Conservation (phyloP, 2,329 filamentous ascomycete species). For the Aureobasidium lini region DNA sequence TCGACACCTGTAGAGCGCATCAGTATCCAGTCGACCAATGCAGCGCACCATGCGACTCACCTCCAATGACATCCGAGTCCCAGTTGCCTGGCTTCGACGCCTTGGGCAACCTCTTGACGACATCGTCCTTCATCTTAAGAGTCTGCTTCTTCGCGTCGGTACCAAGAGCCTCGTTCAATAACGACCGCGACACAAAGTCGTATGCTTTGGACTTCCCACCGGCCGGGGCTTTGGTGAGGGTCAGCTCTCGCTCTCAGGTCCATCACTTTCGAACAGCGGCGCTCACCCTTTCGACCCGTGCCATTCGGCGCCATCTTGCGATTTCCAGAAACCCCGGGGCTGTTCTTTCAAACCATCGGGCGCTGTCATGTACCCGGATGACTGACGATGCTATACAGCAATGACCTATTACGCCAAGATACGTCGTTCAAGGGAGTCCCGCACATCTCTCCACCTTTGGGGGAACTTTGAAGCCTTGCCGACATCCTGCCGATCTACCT, state of each 20-base stretch:
- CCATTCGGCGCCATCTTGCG: constrained; percentile 18
- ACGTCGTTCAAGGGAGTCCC: constrained; percentile 1
- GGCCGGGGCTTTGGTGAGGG: constrained; percentile 11
- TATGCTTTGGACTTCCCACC: constrained; percentile 6
- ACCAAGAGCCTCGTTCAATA: constrained; percentile 9
- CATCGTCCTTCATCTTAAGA: constrained; percentile 21
- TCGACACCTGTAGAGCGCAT: constrained; percentile 2
- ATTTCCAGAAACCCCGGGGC: not conserved
- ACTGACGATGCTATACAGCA: not conserved
- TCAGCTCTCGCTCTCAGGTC: not conserved
- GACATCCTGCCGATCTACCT: constrained; percentile 1
- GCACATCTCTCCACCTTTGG: constrained; percentile 3
- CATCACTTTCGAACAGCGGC: not conserved
- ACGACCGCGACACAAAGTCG: constrained; percentile 14
- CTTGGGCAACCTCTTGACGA: constrained; percentile 24
- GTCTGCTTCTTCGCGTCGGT: constrained; percentile 1
- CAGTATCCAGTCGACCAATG: not conserved
- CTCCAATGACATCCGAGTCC: constrained; percentile 24
- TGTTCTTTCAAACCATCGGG: constrained; percentile 9
- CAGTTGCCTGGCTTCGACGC: constrained; percentile 28
- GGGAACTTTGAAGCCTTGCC: not conserved
- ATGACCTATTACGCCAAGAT: constrained; percentile 7
- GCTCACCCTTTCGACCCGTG: constrained; percentile 16
- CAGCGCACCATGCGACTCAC: constrained; percentile 7
- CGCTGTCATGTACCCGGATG: not conserved